Base-by-base conservation (phyloP, 352 stramenopile genomes). In the Pythium folliculosum region DNA sequence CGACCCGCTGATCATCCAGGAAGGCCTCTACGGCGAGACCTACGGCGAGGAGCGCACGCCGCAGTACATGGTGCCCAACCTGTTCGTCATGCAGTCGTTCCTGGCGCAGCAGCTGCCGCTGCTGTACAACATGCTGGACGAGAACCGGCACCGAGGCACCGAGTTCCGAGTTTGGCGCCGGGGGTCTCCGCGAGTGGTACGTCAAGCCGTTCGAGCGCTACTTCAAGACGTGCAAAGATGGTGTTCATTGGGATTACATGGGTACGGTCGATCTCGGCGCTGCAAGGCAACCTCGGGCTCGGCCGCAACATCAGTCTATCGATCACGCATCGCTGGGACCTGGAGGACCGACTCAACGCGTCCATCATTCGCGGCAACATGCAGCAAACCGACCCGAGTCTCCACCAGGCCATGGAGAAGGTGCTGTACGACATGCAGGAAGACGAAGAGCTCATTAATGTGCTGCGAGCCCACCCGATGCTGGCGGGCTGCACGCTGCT, bases 231-330 rank as follows among this genome's bases (percentile, higher is more conserved):
- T 5, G 47, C 19, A 22, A 50, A 65, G 30, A 17, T 57, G 27
- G 27, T 65, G 9, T 65, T 65, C 30, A 14, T 65, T 23, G 27
- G 30, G 17, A 65, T 65, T 23, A 57, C 45, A 32, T 65, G 58
- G 58, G 32, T 65, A 9, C 58, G 58, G 14, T 57, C 58, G 9
- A 50, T 65, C 45, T 30, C 58, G n/a, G 58, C 58, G 10, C 32
- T 65, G 3, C 27, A 65, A n/a, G 58, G 58, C 4, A 48, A 57
- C 21, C 8, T 8, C 2, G 56, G 56, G 17, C 43, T 63, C 16
- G 43, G 40, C 16, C 56, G 56, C 5, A 45, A 6, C 6, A 54
- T 54, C 23, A 63, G 56, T 35, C 40, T 63, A 0, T 63, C 56
- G 56, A 44, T 63, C 43, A 38, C 22, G 43, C 56, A 54, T 63